Evolutionary conservation across 2,329 filamentous ascomycete species (phyloP).

Genomic region (Cladosporium oxysporum): DNA sequence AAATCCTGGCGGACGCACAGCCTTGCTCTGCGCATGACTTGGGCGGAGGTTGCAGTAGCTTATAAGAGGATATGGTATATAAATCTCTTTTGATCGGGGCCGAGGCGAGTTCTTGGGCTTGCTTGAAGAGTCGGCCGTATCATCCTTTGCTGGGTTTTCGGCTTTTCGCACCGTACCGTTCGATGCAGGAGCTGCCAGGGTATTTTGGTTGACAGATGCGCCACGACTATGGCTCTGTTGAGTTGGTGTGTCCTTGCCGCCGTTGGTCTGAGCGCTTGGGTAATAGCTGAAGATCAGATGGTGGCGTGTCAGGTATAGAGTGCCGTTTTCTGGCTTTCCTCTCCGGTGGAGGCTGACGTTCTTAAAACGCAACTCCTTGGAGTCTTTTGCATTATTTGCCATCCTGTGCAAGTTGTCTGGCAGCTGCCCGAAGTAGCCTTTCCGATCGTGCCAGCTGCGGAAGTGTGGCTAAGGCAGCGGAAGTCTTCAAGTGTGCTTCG

Average conservation of each 20-base stretch:
- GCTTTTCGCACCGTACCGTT: slow-evolving; percentile 20
- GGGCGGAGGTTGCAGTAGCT: slow-evolving; percentile 76
- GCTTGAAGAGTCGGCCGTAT: not conserved
- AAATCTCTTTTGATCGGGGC: slow-evolving; percentile 67
- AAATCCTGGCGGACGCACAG: slow-evolving; percentile 6
- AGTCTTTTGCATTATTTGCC: not conserved
- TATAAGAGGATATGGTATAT: slow-evolving; percentile 95
- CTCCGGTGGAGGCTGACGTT: slow-evolving; percentile 61
- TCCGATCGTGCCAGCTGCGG: not conserved
- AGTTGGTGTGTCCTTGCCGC: not conserved
- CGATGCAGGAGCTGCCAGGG: not conserved
- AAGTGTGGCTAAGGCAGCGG: not conserved
- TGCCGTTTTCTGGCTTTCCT: slow-evolving; percentile 59
- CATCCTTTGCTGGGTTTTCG: slow-evolving; percentile 19
- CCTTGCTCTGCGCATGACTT: slow-evolving; percentile 28
- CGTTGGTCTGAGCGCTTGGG: slow-evolving; percentile 33
- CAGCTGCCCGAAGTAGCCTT: not conserved
- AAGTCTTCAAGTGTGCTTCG: not conserved
- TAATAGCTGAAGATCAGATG: slow-evolving; percentile 65
- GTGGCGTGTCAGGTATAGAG: slow-evolving; percentile 63
- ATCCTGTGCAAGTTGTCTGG: not conserved
- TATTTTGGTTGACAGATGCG: not conserved
- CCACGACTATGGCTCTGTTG: slow-evolving; percentile 26
- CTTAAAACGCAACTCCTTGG: slow-evolving; percentile 48
- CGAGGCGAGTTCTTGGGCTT: slow-evolving; percentile 22